Evolutionary conservation across 108 stramenopile genomes (phyloP), one percentile per base, ranked within the genome.

Genomic region (Cyclotella atomus): DNA sequence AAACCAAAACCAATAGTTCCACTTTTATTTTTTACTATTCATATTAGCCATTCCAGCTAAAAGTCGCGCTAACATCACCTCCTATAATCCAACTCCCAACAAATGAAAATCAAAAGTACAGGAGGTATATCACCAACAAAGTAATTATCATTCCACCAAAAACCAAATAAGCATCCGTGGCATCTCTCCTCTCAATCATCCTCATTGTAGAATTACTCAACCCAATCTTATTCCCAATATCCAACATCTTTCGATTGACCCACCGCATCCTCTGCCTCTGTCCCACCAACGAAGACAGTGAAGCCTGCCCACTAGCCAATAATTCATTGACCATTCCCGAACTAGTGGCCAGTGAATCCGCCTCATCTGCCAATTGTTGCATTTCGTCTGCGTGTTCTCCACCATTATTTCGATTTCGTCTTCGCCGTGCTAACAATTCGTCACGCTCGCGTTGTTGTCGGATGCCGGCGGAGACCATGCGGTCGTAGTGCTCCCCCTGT

Each of bases 111-210:
- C 61, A 73, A 63, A 93, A 88, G 79, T 88, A 93, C 19, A 87
- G 76, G 63, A 94, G 84, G 78, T 94, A 94, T 53, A 94, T 87
- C 21, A 87, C 86, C 72, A 94, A 70, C 52, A 81, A 65, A 1
- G 93, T 94, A 36, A 91, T 73, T 14, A 91, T 75, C 87, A 87
- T 88, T 2, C 90, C 89, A 17, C 77, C 93, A 44, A 90, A 77
- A n/a, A 94, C 93, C 45, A 94, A 79, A 70, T 94, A 94, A 9
- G 89, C 89, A 87, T 94, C 93, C n/a, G 90, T 90, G 15, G 89
- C 85, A 67, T 94, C 93, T 67, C 93, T 76, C 60, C 89, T 86
- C 65, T 94, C 93, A 83, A 94, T 89, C 64, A 94, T 89, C 54
- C 84, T 83, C 93, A 94, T 91, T 15, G 90, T 94, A 16, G 90